Conservation (phyloP, 2,329 filamentous ascomycete genomes). For the Nannizziopsis barbatae region DNA sequence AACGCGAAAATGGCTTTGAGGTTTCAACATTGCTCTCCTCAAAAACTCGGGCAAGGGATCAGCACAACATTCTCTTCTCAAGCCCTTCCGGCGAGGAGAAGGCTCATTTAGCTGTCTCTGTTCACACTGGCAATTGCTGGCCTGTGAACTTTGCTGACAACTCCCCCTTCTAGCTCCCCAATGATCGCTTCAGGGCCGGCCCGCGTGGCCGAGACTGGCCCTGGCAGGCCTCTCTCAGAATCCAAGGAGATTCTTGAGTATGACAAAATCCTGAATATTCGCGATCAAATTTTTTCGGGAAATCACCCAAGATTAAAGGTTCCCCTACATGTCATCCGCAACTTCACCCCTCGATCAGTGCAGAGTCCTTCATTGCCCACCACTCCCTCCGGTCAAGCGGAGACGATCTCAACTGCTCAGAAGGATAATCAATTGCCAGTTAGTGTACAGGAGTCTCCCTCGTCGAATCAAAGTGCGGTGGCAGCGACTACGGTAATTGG, state of each 20-base stretch:
- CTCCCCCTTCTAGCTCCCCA: conserved; percentile 16
- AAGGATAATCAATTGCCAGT: conserved; percentile 1
- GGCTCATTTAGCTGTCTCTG: conserved; percentile 12
- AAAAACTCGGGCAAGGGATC: not conserved
- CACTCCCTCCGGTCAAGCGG: conserved; percentile 17
- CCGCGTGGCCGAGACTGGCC: conserved; percentile 20
- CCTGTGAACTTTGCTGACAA: conserved; percentile 3
- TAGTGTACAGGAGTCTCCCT: not conserved
- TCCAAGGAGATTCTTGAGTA: conserved; percentile 56
- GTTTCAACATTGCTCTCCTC: not conserved
- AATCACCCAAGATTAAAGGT: conserved; percentile 50
- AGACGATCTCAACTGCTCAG: conserved; percentile 1
- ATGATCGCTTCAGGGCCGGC: conserved; percentile 8
- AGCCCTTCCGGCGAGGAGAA: not conserved
- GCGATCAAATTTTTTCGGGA: conserved; percentile 69
- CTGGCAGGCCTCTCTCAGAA: conserved; percentile 25
- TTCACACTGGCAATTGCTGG: not conserved
- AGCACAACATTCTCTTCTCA: not conserved
- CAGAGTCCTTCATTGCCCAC: conserved; percentile 23
- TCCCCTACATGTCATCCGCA: conserved; percentile 42
- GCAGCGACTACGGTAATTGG: conserved; percentile 18
- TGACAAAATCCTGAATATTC: conserved; percentile 68
- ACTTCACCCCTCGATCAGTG: conserved; percentile 26
- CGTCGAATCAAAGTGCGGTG: conserved; percentile 9
- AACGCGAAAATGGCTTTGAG: not conserved